A percentile compares a stretch with the other conserved stretches of the same genome.
Evolutionary conservation across 1,139 yeast genomes (phyloP).

Genomic region (Scheffersomyces parashehatae): DNA sequence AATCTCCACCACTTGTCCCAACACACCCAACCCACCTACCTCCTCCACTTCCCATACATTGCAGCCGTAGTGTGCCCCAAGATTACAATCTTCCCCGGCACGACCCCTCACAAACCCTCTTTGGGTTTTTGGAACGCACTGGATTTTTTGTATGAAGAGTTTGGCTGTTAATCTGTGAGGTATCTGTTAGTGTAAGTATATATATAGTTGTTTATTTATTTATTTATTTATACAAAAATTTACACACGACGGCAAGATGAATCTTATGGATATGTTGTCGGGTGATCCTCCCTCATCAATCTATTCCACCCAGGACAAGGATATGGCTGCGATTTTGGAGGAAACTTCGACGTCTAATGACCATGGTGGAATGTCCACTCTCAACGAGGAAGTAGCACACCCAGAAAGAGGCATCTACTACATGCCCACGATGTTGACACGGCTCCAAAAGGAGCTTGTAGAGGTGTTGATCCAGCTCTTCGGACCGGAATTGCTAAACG

Average conservation of each 20-base stretch:
- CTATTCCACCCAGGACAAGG: conserved; percentile 7
- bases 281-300: conserved; percentile 7
- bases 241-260: conserved; percentile 20
- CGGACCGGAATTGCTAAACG: conserved; percentile 41
- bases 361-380: background rate
- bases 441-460: conserved; percentile 55
- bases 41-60: too few relatives aligned
- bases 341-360: background rate
- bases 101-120: too few relatives aligned
- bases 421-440: conserved; percentile 57
- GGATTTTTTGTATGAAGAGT: too few relatives aligned
- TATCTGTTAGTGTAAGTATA: too few relatives aligned
- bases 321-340: conserved; percentile 2
- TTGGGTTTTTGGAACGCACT: too few relatives aligned
- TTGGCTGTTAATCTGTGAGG: too few relatives aligned
- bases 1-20: too few relatives aligned
- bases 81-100: too few relatives aligned
- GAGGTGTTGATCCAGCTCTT: conserved; percentile 58
- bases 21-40: too few relatives aligned
- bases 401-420: conserved; percentile 35
- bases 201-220: too few relatives aligned
- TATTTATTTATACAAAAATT: too few relatives aligned
- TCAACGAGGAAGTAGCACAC: background rate
- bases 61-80: too few relatives aligned
- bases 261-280: conserved; percentile 40